A percentile compares a stretch with the other conserved stretches of the same genome.
phyloP scores from a whole-genome alignment of 1,139 yeast genomes.

The Magnusiomyces tetraspermus region DNA sequence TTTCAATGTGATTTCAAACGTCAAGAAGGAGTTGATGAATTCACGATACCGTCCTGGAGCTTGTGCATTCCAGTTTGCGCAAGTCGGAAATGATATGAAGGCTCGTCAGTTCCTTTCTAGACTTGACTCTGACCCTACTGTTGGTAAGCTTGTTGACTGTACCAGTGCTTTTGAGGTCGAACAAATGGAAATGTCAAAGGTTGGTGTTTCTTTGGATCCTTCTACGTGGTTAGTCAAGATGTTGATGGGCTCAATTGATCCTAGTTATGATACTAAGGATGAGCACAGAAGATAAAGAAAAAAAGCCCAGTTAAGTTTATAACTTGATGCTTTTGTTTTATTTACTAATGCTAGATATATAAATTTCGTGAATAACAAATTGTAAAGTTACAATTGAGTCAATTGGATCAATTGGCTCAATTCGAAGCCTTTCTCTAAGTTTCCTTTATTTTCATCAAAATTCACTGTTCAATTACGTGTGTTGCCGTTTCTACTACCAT shows the following conservation, averaged over 20 bases:
- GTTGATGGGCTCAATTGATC: slow-evolving; percentile 27
- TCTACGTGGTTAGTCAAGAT: slow-evolving; percentile 28
- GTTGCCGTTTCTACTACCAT: too few species aligned
- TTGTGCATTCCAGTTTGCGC: slow-evolving; percentile 29
- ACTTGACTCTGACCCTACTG: slow-evolving; percentile 26
- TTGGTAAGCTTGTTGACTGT: slow-evolving; percentile 29
- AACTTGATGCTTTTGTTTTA: too few species aligned
- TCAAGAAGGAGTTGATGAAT: slow-evolving; percentile 21
- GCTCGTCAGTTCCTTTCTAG: slow-evolving; percentile 27
- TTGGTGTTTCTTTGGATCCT: slow-evolving; percentile 28
- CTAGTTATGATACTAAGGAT: slow-evolving; percentile 26
- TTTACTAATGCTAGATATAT: too few species aligned
- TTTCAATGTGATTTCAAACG: slow-evolving; percentile 22
- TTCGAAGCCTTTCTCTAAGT: too few species aligned
- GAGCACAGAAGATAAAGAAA: slow-evolving; percentile 13
- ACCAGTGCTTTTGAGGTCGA: slow-evolving; percentile 29
- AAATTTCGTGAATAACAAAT: too few species aligned
- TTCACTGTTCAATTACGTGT: too few species aligned
- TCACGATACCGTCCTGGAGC: slow-evolving; percentile 27
- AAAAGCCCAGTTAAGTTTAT: neutral
- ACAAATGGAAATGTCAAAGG: slow-evolving; percentile 29
- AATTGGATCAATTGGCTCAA: too few species aligned
- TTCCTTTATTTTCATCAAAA: too few species aligned
- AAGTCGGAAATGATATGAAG: slow-evolving; percentile 29
- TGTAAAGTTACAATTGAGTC: too few species aligned